These are phyloP conservation scores for Oryza meridionalis DNA, from an alignment of 176 grass and related monocot species.

Conservation along the genomic window DNA sequence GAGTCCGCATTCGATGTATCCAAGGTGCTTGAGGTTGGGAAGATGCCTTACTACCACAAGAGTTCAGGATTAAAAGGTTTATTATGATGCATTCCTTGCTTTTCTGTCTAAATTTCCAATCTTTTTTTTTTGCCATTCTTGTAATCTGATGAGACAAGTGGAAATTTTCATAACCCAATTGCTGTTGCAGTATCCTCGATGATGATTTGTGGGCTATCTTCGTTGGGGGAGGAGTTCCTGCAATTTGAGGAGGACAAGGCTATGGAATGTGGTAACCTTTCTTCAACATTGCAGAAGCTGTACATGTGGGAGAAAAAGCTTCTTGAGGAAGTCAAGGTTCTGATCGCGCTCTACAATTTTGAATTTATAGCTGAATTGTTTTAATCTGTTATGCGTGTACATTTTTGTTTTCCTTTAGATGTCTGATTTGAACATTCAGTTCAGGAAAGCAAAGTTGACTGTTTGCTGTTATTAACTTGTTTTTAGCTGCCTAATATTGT, in stretches of 20 bases:
- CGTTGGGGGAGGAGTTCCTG: conserved; percentile 35
- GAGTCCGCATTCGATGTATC: conserved; percentile 54
- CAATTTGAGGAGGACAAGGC: conserved; percentile 66
- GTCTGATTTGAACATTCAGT: background rate
- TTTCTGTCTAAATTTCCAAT: background rate
- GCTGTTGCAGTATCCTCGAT: conserved; percentile 54
- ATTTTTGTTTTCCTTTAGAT: background rate
- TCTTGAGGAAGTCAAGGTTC: conserved; percentile 88
- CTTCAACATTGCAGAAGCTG: conserved; percentile 72
- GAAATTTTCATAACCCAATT: background rate
- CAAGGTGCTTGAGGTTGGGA: conserved; percentile 77
- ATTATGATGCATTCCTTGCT: background rate
- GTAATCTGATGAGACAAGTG: background rate
- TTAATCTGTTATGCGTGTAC: too few relatives aligned
- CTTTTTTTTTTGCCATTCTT: background rate
- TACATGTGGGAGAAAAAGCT: conserved; percentile 89
- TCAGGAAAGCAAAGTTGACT: background rate
- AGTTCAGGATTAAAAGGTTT: conserved; percentile 61
- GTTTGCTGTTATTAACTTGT: conserved; percentile 11
- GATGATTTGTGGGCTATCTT: conserved; percentile 59
- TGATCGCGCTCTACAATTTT: conserved; percentile 21
- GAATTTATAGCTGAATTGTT: conserved; percentile 11
- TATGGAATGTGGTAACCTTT: conserved; percentile 51
- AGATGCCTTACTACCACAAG: conserved; percentile 60
- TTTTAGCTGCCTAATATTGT: background rate